Evolutionary conservation across 495 filamentous ascomycete species (phyloP).

Genomic region (Xylaria sp.): DNA sequence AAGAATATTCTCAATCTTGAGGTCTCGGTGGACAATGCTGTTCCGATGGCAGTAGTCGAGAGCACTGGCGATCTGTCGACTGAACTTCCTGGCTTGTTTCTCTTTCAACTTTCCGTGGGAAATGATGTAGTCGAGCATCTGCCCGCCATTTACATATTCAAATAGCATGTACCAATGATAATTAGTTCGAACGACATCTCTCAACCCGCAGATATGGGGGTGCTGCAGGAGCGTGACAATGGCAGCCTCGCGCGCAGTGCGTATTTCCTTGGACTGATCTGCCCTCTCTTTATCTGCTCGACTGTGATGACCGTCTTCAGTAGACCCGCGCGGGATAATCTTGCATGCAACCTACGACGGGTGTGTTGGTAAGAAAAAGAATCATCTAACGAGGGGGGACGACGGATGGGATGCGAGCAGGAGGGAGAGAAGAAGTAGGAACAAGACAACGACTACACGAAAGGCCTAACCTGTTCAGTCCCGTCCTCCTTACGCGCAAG

Average conservation of each 20-base stretch:
- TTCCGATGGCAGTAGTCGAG: slow-evolving; percentile 99
- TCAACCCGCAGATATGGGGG: slow-evolving; percentile 96
- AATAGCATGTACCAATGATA: slow-evolving; percentile 99
- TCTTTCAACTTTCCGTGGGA: slow-evolving; percentile 97
- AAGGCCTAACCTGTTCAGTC: slow-evolving; percentile 72
- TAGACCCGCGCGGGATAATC: slow-evolving; percentile 89
- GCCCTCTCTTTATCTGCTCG: slow-evolving; percentile 83
- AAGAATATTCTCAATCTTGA: slow-evolving; percentile 99
- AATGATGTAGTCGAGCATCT: slow-evolving; percentile 99
- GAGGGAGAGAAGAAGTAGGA: slow-evolving; percentile 11
- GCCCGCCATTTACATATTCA: slow-evolving; percentile 98
- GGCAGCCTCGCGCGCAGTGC: slow-evolving; percentile 94
- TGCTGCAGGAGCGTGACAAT: slow-evolving; percentile 96
- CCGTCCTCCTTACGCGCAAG: slow-evolving; percentile 81
- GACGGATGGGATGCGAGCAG: neutral
- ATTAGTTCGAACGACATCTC: slow-evolving; percentile 92
- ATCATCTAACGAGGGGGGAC: neutral
- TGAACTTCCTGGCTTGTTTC: slow-evolving; percentile 98
- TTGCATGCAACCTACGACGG: slow-evolving; percentile 84
- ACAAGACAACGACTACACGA: neutral
- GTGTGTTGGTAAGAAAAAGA: slow-evolving; percentile 22
- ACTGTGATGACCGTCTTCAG: slow-evolving; percentile 76
- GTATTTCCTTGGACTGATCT: slow-evolving; percentile 94
- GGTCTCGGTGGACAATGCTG: slow-evolving; percentile 95
- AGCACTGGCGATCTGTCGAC: slow-evolving; percentile 96